Conservation (phyloP, 2,329 filamentous ascomycete genomes). For the Rachicladosporium sp. region DNA sequence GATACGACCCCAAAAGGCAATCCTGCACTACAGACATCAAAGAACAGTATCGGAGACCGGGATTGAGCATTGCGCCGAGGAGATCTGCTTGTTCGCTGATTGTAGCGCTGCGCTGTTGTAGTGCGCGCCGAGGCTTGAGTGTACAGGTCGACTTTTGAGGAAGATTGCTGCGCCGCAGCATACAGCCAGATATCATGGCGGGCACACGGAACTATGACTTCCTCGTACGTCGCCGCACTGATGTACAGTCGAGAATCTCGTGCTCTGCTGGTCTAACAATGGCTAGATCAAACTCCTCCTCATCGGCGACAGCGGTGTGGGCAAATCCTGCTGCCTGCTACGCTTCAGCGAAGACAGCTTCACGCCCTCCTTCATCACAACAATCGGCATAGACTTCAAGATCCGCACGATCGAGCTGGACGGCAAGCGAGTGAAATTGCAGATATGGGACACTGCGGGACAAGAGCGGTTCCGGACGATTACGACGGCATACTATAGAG, state of each 20-base stretch:
- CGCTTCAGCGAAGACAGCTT: slow-evolving; percentile 97
- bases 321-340: slow-evolving; percentile 92
- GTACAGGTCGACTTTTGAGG: too few relatives aligned
- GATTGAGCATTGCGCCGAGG: too few relatives aligned
- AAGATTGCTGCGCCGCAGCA: too few relatives aligned
- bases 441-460: slow-evolving; percentile 98
- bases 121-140: too few relatives aligned
- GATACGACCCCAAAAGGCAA: too few relatives aligned
- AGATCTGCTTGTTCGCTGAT: too few relatives aligned
- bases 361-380: slow-evolving; percentile 95
- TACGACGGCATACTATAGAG: slow-evolving; percentile 95
- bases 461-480: slow-evolving; percentile 98
- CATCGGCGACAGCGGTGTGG: slow-evolving; percentile 92
- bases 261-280: not conserved
- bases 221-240: slow-evolving; percentile 52
- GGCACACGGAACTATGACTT: slow-evolving; percentile 99
- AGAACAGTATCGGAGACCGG: too few relatives aligned
- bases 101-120: too few relatives aligned
- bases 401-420: slow-evolving; percentile 98
- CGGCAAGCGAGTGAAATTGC: slow-evolving; percentile 95
- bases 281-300: slow-evolving; percentile 85
- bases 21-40: too few relatives aligned
- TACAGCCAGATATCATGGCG: slow-evolving; percentile 50
- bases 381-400: slow-evolving; percentile 99
- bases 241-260: slow-evolving; percentile 1